phyloP scores from a whole-genome alignment of 2,329 filamentous ascomycete genomes.

The Botryotinia narcissicola region DNA sequence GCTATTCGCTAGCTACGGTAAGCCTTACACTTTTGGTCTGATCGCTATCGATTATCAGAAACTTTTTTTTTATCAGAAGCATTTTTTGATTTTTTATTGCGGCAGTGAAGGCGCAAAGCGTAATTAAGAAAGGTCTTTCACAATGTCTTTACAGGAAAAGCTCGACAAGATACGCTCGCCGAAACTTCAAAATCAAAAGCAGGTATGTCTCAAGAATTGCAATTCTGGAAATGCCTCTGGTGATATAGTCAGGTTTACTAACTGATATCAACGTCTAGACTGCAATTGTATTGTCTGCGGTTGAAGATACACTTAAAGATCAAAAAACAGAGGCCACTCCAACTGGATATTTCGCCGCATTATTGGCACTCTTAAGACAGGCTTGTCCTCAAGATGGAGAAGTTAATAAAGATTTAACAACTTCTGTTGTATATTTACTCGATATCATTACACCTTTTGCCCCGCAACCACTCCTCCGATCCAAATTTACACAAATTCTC shows the following conservation, averaged over 20 bases:
- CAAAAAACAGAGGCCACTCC: slow-evolving; percentile 80
- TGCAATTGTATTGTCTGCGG: slow-evolving; percentile 80
- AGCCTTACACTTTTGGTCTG: slow-evolving; percentile 19
- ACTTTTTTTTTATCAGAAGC: slow-evolving; percentile 23
- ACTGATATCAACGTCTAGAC: slow-evolving; percentile 51
- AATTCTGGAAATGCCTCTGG: slow-evolving; percentile 21
- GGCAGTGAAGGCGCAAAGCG: slow-evolving; percentile 32
- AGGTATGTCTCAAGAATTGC: slow-evolving; percentile 53
- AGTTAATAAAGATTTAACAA: slow-evolving; percentile 77
- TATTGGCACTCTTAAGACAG: slow-evolving; percentile 82
- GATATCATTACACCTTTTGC: slow-evolving; percentile 85
- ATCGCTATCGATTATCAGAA: slow-evolving; percentile 27
- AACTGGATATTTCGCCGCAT: slow-evolving; percentile 93
- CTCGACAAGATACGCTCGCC: slow-evolving; percentile 96
- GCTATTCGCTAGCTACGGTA: slow-evolving; percentile 20
- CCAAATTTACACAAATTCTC: slow-evolving; percentile 94
- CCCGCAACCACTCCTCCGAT: slow-evolving; percentile 81
- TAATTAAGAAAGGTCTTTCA: slow-evolving; percentile 33
- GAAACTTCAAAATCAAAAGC: slow-evolving; percentile 91
- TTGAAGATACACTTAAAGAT: slow-evolving; percentile 88
- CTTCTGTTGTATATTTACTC: slow-evolving; percentile 90
- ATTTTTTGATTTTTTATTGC: slow-evolving; percentile 22
- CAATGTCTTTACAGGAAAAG: slow-evolving; percentile 76
- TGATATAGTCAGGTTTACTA: slow-evolving; percentile 18
- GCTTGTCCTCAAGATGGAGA: slow-evolving; percentile 63